Conservation (phyloP, 192 early-diverging fungal species). For the Piromyces sp. region DNA sequence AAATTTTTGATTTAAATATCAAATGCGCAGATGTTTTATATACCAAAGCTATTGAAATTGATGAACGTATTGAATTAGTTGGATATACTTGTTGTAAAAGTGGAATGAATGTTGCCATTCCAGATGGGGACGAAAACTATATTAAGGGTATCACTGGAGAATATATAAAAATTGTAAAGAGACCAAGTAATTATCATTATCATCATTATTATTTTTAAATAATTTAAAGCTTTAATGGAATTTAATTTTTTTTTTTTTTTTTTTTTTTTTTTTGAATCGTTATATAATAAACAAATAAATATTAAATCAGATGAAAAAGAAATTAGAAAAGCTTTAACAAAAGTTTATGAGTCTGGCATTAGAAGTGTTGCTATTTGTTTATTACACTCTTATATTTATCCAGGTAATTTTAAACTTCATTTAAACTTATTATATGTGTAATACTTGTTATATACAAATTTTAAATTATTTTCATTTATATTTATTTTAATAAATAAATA, state of each 20-base stretch:
- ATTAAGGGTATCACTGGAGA: conserved; percentile 74
- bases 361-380: conserved; percentile 79
- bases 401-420: conserved; percentile 17
- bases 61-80: conserved; percentile 75
- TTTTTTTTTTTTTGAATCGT: no score
- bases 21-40: conserved; percentile 73
- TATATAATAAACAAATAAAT: no score
- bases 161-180: conserved; percentile 50
- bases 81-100: conserved; percentile 41
- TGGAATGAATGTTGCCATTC: conserved; percentile 11
- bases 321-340: conserved; percentile 38
- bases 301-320: conserved; percentile 25
- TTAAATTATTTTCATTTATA: no score
- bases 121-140: conserved; percentile 19
- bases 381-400: conserved; percentile 87
- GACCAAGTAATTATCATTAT: conserved; percentile 36
- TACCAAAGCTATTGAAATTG: conserved; percentile 54
- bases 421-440: no score
- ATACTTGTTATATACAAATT: no score
- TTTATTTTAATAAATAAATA: no score
- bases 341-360: conserved; percentile 50
- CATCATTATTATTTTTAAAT: no score
- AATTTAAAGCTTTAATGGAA: no score
- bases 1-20: conserved; percentile 85
- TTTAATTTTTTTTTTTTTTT: no score